phyloP scores from a whole-genome alignment of 2,329 filamentous ascomycete genomes.

The Cytospora piceicola region DNA sequence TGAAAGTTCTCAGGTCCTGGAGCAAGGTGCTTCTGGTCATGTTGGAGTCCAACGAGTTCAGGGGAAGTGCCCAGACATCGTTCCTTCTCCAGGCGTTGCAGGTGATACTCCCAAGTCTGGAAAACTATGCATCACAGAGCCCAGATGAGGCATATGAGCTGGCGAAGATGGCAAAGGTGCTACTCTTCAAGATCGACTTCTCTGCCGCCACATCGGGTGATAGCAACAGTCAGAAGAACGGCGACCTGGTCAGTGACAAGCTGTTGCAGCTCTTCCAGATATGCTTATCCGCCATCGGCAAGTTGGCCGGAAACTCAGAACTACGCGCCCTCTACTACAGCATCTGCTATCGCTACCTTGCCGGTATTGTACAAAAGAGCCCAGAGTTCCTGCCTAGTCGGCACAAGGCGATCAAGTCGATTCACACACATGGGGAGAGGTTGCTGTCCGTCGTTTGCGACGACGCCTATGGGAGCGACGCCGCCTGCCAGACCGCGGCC shows the following conservation, averaged over 20 bases:
- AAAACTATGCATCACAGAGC: slow-evolving; percentile 72
- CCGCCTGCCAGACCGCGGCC: slow-evolving; percentile 81
- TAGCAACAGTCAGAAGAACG: slow-evolving; percentile 49
- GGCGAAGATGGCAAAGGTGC: slow-evolving; percentile 72
- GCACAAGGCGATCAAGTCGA: slow-evolving; percentile 71
- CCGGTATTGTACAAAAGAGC: slow-evolving; percentile 64
- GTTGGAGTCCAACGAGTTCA: slow-evolving; percentile 80
- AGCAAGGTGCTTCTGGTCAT: slow-evolving; percentile 82
- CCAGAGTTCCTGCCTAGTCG: slow-evolving; percentile 52
- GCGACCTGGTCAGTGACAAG: slow-evolving; percentile 83
- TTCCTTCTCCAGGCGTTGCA: slow-evolving; percentile 88
- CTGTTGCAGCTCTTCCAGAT: slow-evolving; percentile 90
- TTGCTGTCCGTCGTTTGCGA: slow-evolving; percentile 88
- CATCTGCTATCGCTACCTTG: slow-evolving; percentile 85
- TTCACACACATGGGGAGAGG: slow-evolving; percentile 70
- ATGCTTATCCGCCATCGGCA: slow-evolving; percentile 77
- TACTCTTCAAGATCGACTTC: slow-evolving; percentile 74
- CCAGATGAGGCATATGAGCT: slow-evolving; percentile 74
- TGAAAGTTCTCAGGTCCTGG: slow-evolving; percentile 80
- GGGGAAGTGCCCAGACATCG: slow-evolving; percentile 69
- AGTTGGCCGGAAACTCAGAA: slow-evolving; percentile 69
- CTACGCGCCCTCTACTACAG: slow-evolving; percentile 87
- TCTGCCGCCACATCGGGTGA: slow-evolving; percentile 46
- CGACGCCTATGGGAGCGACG: slow-evolving; percentile 85
- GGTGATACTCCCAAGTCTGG: slow-evolving; percentile 84